Evolutionary conservation across 306 rosid genomes (phyloP).

Genomic region (Medicago arabica): DNA sequence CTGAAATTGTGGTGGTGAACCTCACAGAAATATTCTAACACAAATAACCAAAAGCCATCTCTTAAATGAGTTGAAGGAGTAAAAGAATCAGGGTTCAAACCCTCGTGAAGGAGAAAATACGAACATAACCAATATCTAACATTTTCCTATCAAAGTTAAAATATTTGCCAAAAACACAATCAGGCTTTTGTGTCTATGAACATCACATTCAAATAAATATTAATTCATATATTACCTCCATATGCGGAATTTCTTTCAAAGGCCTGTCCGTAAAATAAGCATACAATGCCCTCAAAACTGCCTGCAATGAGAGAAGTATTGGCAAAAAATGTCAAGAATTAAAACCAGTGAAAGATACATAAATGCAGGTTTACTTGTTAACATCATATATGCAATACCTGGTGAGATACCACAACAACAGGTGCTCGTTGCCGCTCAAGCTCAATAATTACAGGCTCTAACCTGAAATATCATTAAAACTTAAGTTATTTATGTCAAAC

Average conservation of each 20-base stretch:
- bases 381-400: conserved; percentile 54
- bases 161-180: conserved; percentile 3
- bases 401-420: conserved; percentile 94
- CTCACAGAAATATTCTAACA: not conserved
- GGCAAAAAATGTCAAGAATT: conserved; percentile 21
- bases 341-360: conserved; percentile 8
- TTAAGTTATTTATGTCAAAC: conserved; percentile 5
- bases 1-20: conserved; percentile 21
- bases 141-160: too few relatives aligned
- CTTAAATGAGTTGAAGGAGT: not conserved
- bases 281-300: conserved; percentile 92
- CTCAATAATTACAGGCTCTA: conserved; percentile 97
- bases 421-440: conserved; percentile 97
- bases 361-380: conserved; percentile 8
- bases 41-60: not conserved
- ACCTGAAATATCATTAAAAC: conserved; percentile 58
- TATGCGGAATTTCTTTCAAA: conserved; percentile 88
- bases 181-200: conserved; percentile 27
- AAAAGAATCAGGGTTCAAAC: not conserved
- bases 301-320: conserved; percentile 57
- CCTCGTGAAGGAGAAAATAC: not conserved
- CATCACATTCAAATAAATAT: conserved; percentile 20
- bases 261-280: conserved; percentile 98
- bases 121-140: too few relatives aligned
- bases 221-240: conserved; percentile 68